phyloP scores from a whole-genome alignment of 208 protist species.

The Porcisia hertigi region DNA sequence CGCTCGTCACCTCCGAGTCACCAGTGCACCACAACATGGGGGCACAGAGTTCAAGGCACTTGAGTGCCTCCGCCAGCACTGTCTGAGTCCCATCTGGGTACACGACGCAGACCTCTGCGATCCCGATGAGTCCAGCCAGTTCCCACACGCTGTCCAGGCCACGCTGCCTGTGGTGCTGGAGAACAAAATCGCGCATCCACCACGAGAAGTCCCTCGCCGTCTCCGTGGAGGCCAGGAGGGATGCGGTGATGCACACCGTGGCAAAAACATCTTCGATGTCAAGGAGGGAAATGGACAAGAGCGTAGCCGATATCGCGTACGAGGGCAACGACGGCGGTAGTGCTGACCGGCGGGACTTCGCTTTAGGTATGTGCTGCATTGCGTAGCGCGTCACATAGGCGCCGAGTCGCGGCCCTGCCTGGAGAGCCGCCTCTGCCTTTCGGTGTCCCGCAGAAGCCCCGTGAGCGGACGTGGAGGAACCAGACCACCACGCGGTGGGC shows the following conservation, averaged over 20 bases:
- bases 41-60: constrained; percentile 35
- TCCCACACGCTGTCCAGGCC: constrained; percentile 12
- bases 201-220: constrained; percentile 25
- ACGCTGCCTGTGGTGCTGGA: constrained; percentile 17
- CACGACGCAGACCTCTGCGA: constrained; percentile 36
- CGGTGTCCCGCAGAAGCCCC: background rate
- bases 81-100: constrained; percentile 40
- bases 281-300: constrained; percentile 10
- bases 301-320: constrained; percentile 6
- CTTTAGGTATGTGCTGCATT: constrained; percentile 3
- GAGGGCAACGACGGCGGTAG: background rate
- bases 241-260: constrained; percentile 24
- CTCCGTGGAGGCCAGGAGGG: constrained; percentile 9
- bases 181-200: constrained; percentile 31
- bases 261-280: constrained; percentile 29
- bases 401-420: constrained; percentile 14
- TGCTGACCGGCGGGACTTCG: background rate
- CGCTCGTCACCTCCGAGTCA: background rate
- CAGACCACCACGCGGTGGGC: constrained; percentile 24
- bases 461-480: constrained; percentile 7
- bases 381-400: constrained; percentile 24
- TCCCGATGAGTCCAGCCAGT: constrained; percentile 25
- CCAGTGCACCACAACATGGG: constrained; percentile 20
- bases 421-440: background rate
- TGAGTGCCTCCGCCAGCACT: constrained; percentile 43